Base-by-base conservation (phyloP, 2,329 filamentous ascomycete genomes). In the Trichoderma atroviride region DNA sequence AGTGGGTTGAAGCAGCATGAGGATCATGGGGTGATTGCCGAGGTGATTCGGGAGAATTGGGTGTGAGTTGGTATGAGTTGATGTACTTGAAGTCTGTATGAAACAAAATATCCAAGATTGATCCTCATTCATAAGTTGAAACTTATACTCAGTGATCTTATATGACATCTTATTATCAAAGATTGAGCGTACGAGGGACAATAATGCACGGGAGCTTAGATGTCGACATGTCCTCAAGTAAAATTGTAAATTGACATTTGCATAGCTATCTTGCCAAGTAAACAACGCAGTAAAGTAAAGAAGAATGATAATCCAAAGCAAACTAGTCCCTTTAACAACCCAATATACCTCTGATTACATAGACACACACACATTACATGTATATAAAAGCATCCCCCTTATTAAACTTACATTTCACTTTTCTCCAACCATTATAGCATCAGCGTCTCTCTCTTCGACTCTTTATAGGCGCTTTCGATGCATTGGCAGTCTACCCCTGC, bases 1-100 rank as follows among this genome's bases (percentile, higher is more conserved):
- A 91, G 89, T 75, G 92, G 92, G 5, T 78, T 95, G 78, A 91
- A 89, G 81, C 90, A 94, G 79, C 84, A 92, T 74, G 87, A 94
- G 81, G 92, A 94, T 78, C 92, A 96, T 79, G 88, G 88, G 10
- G 87, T 94, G 47, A 88, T 95, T 75, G 86, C 92, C 0, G 90
- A 94, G 77, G 88, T 88, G 0, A 83, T 94, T 53, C 83, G 83
- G 73, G 85, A 87, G 33, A 79, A 83, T 68, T 85, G 83, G 83
- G 75, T 70, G 56, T 71, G 56, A 19, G 31, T 10, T 22, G 33
- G 14, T 40, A 13, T 19, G 4, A 19, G 29, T 24, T 7, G 4
- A 16, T 22, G 10, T 31, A 55, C 14, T 24, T 22, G 33, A 11
- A 22, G 29, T n/a, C 5, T n/a, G 22, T 5, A 56, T 16, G 24